These are phyloP conservation scores for Whalleya microplaca DNA, from an alignment of 2,329 filamentous ascomycete genomes.

Conservation along the genomic window DNA sequence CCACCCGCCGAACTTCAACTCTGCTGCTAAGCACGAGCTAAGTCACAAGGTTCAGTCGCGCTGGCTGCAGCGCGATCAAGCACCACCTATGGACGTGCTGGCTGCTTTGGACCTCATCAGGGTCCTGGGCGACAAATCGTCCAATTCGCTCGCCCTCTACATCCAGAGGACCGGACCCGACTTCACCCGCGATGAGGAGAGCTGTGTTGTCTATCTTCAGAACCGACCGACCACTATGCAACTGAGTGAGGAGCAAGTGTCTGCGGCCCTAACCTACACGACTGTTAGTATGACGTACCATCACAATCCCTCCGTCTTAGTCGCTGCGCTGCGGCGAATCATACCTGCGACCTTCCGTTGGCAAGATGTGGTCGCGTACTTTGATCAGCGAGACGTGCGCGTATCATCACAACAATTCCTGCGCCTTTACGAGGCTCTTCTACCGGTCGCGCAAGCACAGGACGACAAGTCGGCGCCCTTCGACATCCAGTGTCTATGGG, in stretches of 20 bases:
- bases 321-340: slow-evolving; percentile 66
- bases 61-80: slow-evolving; percentile 66
- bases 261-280: slow-evolving; percentile 73
- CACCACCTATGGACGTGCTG: slow-evolving; percentile 71
- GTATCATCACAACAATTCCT: slow-evolving; percentile 82
- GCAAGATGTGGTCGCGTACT: slow-evolving; percentile 74
- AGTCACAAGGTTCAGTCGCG: slow-evolving; percentile 68
- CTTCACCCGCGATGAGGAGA: slow-evolving; percentile 76
- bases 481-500: slow-evolving; percentile 89
- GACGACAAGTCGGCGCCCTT: slow-evolving; percentile 61
- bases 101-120: slow-evolving; percentile 71
- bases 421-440: slow-evolving; percentile 76
- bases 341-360: slow-evolving; percentile 67
- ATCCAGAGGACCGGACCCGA: slow-evolving; percentile 77
- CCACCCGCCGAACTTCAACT: slow-evolving; percentile 83
- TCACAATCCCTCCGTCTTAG: slow-evolving; percentile 56
- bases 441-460: slow-evolving; percentile 65
- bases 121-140: slow-evolving; percentile 62
- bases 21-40: slow-evolving; percentile 72
- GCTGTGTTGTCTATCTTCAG: slow-evolving; percentile 59
- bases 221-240: slow-evolving; percentile 58
- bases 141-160: slow-evolving; percentile 62
- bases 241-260: slow-evolving; percentile 80
- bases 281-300: slow-evolving; percentile 60
- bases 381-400: slow-evolving; percentile 78